Evolutionary conservation across 2,329 filamentous ascomycete genomes (phyloP).

Genomic region (Ceratocystis albifundus): DNA sequence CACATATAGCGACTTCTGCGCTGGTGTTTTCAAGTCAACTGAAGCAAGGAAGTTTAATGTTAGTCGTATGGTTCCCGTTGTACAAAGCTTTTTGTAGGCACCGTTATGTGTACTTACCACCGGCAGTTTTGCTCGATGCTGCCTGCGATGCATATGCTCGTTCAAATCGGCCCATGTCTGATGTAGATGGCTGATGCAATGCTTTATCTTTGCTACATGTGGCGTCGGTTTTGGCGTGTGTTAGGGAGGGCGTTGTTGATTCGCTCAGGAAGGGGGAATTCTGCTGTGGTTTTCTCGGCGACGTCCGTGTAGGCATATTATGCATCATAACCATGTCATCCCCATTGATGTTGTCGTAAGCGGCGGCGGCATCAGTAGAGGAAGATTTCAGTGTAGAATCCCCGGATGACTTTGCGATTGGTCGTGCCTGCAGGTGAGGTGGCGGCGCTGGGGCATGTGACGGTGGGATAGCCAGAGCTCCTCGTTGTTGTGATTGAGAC

Average conservation of each 20-base stretch:
- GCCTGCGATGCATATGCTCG: slow-evolving; percentile 21
- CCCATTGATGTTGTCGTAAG: slow-evolving; percentile 25
- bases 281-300: slow-evolving; percentile 4
- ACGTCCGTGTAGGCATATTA: slow-evolving; percentile 17
- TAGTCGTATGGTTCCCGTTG: neutral
- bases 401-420: neutral
- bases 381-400: neutral
- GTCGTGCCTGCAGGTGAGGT: neutral
- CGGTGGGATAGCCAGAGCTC: slow-evolving; percentile 26
- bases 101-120: slow-evolving; percentile 11
- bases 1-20: neutral
- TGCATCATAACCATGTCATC: slow-evolving; percentile 18
- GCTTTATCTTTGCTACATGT: neutral
- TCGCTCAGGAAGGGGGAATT: neutral
- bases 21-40: neutral
- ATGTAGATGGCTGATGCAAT: neutral
- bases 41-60: neutral
- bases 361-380: slow-evolving; percentile 29
- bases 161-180: slow-evolving; percentile 20
- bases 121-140: slow-evolving; percentile 1
- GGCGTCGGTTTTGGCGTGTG: neutral
- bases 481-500: slow-evolving; percentile 2
- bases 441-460: slow-evolving; percentile 27
- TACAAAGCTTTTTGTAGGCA: neutral
- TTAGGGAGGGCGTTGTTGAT: neutral